Conservation (phyloP, 495 filamentous ascomycete genomes). For the Halenospora varia region DNA sequence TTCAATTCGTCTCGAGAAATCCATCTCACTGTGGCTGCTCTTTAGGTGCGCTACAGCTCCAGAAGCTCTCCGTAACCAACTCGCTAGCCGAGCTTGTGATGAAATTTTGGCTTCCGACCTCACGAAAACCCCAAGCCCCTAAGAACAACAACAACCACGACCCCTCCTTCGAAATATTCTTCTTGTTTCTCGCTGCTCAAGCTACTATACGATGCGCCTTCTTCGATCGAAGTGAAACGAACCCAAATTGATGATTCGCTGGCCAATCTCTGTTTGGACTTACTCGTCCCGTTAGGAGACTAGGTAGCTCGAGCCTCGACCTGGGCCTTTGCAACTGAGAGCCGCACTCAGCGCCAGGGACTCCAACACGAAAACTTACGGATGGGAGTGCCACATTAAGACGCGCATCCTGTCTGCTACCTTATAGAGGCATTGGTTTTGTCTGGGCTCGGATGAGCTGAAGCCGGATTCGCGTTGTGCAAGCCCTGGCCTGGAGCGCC, state of each 20-base stretch:
- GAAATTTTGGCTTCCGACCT: too few species aligned
- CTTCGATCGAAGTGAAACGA: constrained; percentile 18
- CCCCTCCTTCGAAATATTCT: not conserved
- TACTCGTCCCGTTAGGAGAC: not conserved
- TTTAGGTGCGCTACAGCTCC: too few species aligned
- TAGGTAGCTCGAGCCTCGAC: not conserved
- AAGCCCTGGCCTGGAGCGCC: not conserved
- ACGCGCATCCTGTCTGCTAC: constrained; percentile 11
- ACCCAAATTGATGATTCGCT: constrained; percentile 19
- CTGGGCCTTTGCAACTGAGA: too few species aligned
- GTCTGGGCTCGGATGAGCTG: constrained; percentile 9
- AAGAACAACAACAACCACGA: not conserved
- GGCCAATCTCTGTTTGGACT: not conserved
- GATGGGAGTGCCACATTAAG: constrained; percentile 6
- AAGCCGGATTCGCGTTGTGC: constrained; percentile 7
- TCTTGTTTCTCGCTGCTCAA: not conserved
- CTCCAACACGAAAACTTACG: not conserved
- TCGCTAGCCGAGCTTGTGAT: too few species aligned
- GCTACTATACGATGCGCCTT: not conserved
- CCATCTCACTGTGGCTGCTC: too few species aligned
- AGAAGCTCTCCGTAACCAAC: too few species aligned
- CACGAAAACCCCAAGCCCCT: not conserved
- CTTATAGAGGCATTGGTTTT: not conserved
- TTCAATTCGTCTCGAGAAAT: too few species aligned
- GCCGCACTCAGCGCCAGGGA: too few species aligned